A percentile compares a stretch with the other conserved stretches of the same genome.
Evolutionary conservation across 23 red algal species (phyloP).

Genomic region (Chondrus crispus): DNA sequence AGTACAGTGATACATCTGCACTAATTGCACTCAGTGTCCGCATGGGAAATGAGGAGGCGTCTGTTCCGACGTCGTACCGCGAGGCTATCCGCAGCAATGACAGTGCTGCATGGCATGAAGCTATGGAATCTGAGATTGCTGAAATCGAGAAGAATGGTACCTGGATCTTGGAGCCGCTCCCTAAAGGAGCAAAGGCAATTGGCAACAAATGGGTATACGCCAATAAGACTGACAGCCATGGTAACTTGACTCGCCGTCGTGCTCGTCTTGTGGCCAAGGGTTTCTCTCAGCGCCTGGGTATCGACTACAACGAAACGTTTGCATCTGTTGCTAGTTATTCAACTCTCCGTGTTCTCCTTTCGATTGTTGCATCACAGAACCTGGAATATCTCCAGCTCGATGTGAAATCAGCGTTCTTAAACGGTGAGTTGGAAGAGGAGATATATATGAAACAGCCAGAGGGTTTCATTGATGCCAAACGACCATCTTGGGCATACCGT

Average conservation of each 20-base stretch:
- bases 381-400: slow-evolving; percentile 2
- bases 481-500: background rate
- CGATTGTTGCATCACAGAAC: background rate
- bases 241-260: background rate
- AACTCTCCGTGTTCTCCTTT: background rate
- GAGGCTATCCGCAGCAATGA: background rate
- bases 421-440: slow-evolving; percentile 17
- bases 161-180: background rate
- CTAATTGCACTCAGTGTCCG: background rate
- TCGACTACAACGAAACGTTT: slow-evolving; percentile 5
- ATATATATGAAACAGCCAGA: background rate
- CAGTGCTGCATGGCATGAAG: background rate
- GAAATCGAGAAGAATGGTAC: background rate
- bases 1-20: background rate
- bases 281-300: background rate
- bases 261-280: slow-evolving; percentile 5
- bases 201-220: background rate
- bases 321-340: background rate
- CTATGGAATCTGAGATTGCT: background rate
- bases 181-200: background rate
- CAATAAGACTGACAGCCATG: background rate
- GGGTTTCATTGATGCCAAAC: background rate
- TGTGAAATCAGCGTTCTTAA: slow-evolving; percentile 32
- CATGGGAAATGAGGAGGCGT: background rate
- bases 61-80: background rate